Base-by-base conservation (phyloP, 2,329 filamentous ascomycete species). In the Tolypocladium capitatum region DNA sequence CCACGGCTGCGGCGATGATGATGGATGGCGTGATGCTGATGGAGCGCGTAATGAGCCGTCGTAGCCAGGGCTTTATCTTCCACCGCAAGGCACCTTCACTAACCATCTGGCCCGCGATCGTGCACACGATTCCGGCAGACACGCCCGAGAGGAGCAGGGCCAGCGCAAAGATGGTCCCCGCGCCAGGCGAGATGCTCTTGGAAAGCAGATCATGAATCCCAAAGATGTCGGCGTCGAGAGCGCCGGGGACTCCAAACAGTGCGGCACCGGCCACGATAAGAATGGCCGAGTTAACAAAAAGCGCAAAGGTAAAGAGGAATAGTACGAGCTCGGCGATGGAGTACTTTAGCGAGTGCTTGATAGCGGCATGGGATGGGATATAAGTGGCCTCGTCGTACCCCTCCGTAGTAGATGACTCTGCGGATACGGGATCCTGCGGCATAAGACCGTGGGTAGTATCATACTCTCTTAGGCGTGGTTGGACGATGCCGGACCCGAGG, bases 31-130 rank as follows among this genome's bases (percentile, higher is more conserved):
- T 81, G 61, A 94, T 89, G 58, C 83, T 86, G 61, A 94, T 86
- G 45, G 75, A 78, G 28, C 88, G 77, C 0, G 88, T 94, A 45
- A 91, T 65, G 4, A 94, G 73, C 13, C 88, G 76, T 3, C 87
- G 81, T 9, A 90, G 58, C 88, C 88, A 94, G 0, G 88, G 88
- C 51, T 73, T 73, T 30, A 90, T 65, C 5, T 68, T 78, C 84
- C 86, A 89, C 43, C 80, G 78, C 41, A 94, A 63, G 51, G 88
- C 86, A 6, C 88, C 88, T 62, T 94, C 88, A 52, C 80, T 83
- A 21, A 94, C 83, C 81, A 94, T 92, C 63, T 94, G 88, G 0
- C 88, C 88, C 0, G 88, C 78, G 55, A 94, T 92, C 1, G 88
- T 94, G 67, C 87, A 94, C 2, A 94, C 83, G 35, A 94, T 86